phyloP scores from a whole-genome alignment of 1,284 basidiomycete species.

The Porodaedalea pini region DNA sequence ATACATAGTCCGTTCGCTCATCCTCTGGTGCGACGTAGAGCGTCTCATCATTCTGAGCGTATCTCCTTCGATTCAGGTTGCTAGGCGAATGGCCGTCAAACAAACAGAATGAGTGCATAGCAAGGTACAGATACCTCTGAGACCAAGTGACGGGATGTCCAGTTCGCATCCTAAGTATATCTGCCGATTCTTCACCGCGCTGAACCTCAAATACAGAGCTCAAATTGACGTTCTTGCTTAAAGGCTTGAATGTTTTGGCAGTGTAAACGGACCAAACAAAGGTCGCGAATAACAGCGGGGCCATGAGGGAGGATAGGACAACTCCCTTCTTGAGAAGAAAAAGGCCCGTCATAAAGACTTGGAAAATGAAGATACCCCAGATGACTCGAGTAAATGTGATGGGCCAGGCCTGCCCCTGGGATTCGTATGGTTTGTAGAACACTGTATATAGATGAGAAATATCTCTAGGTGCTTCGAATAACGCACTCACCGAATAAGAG shows the following conservation, averaged over 20 bases:
- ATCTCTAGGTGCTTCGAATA: too few relatives aligned
- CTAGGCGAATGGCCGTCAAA: slow-evolving; percentile 35
- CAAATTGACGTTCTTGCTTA: slow-evolving; percentile 80
- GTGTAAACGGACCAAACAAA: slow-evolving; percentile 80
- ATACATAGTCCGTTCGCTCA: slow-evolving; percentile 83
- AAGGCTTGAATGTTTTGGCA: slow-evolving; percentile 64
- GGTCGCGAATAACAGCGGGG: slow-evolving; percentile 76
- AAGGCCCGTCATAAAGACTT: slow-evolving; percentile 91
- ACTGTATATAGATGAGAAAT: slow-evolving; percentile 42
- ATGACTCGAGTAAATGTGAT: slow-evolving; percentile 85
- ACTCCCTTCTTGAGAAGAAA: slow-evolving; percentile 83
- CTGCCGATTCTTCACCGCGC: slow-evolving; percentile 76
- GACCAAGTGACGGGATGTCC: slow-evolving; percentile 84
- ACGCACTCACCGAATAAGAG: slow-evolving; percentile 76
- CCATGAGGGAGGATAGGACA: slow-evolving; percentile 71
- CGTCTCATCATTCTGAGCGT: slow-evolving; percentile 91
- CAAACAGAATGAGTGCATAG: slow-evolving; percentile 2
- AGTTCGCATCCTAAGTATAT: slow-evolving; percentile 65
- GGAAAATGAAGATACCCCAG: slow-evolving; percentile 85
- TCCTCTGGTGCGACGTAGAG: slow-evolving; percentile 92
- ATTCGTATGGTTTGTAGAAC: slow-evolving; percentile 92
- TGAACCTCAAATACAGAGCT: slow-evolving; percentile 87
- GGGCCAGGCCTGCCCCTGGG: slow-evolving; percentile 92
- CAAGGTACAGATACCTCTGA: slow-evolving; percentile 57
- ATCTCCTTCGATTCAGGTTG: slow-evolving; percentile 78